Base-by-base conservation (phyloP, 768 basidiomycete genomes). In the Boletus tylopilopsis region DNA sequence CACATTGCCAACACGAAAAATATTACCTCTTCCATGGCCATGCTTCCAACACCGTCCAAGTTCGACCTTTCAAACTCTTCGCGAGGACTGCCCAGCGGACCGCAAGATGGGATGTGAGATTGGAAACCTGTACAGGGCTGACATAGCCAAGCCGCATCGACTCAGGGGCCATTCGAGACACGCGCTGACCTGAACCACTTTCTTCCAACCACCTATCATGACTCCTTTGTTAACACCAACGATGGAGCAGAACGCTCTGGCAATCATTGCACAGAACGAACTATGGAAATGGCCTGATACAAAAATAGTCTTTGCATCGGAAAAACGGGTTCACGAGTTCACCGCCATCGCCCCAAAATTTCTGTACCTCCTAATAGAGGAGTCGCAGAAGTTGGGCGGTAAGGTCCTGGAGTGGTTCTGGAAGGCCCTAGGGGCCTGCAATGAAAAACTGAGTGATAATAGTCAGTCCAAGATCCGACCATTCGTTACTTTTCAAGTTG, bases 161-260 rank as follows among this genome's bases (percentile, higher is more conserved):
- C n/a, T n/a, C n/a, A n/a, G n/a, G n/a, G n/a, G n/a, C n/a, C n/a
- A n/a, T n/a, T n/a, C n/a, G n/a, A n/a, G n/a, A n/a, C n/a, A n/a
- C n/a, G n/a, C n/a, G n/a, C n/a, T n/a, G n/a, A n/a, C n/a, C n/a
- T n/a, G n/a, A n/a, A n/a, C n/a, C n/a, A n/a, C n/a, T n/a, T n/a
- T n/a, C n/a, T n/a, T n/a, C n/a, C n/a, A n/a, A n/a, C n/a, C n/a
- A n/a, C n/a, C n/a, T n/a, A n/a, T n/a, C n/a, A n/a, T n/a, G n/a
- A n/a, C n/a, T n/a, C n/a, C n/a, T n/a, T n/a, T n/a, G n/a, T n/a
- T n/a, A n/a, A n/a, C n/a, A n/a, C n/a, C n/a, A n/a, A n/a, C n/a
- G n/a, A 49, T 49, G 41, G 47, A 49, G 3, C 33, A 35, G 22
- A 40, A 49, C 5, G 47, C 47, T 5, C 25, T 49, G 8, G 47